A percentile compares a stretch with the other conserved stretches of the same genome.
Evolutionary conservation across 192 early-diverging fungal species (phyloP).

Genomic region (Coemansia sp.): DNA sequence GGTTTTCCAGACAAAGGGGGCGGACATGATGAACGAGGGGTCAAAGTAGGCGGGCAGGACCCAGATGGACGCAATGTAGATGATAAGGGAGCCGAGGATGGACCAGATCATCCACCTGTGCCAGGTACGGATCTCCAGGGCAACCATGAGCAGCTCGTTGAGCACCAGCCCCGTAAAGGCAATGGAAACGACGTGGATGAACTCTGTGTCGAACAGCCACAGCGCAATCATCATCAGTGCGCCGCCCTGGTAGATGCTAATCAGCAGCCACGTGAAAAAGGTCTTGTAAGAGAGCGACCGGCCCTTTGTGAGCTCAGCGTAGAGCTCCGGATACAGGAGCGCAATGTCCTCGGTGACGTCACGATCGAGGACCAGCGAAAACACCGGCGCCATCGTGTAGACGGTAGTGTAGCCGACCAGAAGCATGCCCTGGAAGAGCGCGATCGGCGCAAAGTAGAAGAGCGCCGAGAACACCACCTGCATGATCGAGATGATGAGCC

Average conservation of each 20-base stretch:
- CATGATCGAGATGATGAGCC: slow-evolving; percentile 96
- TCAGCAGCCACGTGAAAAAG: slow-evolving; percentile 92
- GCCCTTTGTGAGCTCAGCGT: slow-evolving; percentile 93
- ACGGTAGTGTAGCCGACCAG: slow-evolving; percentile 94
- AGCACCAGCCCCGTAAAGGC: slow-evolving; percentile 92
- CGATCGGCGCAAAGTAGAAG: slow-evolving; percentile 97
- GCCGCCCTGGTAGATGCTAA: slow-evolving; percentile 95
- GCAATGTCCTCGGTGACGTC: slow-evolving; percentile 90
- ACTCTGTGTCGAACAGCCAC: slow-evolving; percentile 92
- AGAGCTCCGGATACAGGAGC: slow-evolving; percentile 88
- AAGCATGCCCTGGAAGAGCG: slow-evolving; percentile 85
- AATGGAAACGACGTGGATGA: slow-evolving; percentile 92
- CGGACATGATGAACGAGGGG: slow-evolving; percentile 79
- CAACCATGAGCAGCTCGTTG: slow-evolving; percentile 96
- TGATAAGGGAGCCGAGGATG: slow-evolving; percentile 73
- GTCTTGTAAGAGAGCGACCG: slow-evolving; percentile 88
- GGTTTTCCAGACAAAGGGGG: slow-evolving; percentile 87
- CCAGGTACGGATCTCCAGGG: too few species aligned
- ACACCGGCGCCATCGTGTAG: slow-evolving; percentile 96
- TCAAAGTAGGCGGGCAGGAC: slow-evolving; percentile 91
- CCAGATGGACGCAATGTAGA: slow-evolving; percentile 89
- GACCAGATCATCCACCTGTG: slow-evolving; percentile 93
- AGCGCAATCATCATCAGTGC: slow-evolving; percentile 94
- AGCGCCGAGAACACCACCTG: slow-evolving; percentile 95
- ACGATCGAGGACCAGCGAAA: slow-evolving; percentile 88